Percentiles rank a stretch among this genome's conserved stretches.
Conservation (phyloP, 2,329 filamentous ascomycete species). For the Cladophialophora exuberans region DNA sequence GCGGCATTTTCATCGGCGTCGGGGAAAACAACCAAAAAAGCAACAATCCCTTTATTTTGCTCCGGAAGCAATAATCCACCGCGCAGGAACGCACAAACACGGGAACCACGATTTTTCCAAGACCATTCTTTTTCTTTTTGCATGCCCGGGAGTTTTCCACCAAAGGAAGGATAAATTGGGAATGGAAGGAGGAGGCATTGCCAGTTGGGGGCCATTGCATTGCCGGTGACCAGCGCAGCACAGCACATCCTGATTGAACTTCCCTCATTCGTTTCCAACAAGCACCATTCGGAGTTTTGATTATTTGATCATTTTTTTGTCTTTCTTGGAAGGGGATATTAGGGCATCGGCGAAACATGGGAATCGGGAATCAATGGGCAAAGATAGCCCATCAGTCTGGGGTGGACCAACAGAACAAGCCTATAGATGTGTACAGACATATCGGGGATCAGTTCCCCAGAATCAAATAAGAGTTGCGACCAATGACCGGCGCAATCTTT, state of each 20-base stretch:
- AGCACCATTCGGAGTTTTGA: no score
- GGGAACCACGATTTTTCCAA: no score
- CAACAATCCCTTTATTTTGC: slow-evolving; percentile 7
- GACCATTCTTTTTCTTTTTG: no score
- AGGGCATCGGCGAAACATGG: not conserved
- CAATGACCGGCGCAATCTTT: no score
- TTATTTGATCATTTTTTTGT: not conserved
- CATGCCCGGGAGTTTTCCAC: slow-evolving; percentile 7
- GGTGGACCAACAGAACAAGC: slow-evolving; percentile 22
- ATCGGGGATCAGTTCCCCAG: slow-evolving; percentile 16
- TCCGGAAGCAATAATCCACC: slow-evolving; percentile 10
- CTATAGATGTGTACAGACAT: slow-evolving; percentile 4
- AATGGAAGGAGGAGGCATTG: slow-evolving; percentile 12
- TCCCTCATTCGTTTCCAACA: no score
- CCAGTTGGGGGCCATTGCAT: not conserved
- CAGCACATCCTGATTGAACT: not conserved
- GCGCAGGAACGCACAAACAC: slow-evolving; percentile 12
- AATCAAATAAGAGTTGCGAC: slow-evolving; percentile 9
- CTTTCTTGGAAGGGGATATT: not conserved
- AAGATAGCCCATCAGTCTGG: slow-evolving; percentile 6
- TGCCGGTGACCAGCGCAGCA: not conserved
- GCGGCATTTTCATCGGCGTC: slow-evolving; percentile 20
- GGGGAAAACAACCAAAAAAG: no score
- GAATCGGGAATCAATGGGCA: not conserved
- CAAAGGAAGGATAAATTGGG: not conserved